Base-by-base conservation (phyloP, 2,329 filamentous ascomycete species). In the Sarocladium brachiariae region DNA sequence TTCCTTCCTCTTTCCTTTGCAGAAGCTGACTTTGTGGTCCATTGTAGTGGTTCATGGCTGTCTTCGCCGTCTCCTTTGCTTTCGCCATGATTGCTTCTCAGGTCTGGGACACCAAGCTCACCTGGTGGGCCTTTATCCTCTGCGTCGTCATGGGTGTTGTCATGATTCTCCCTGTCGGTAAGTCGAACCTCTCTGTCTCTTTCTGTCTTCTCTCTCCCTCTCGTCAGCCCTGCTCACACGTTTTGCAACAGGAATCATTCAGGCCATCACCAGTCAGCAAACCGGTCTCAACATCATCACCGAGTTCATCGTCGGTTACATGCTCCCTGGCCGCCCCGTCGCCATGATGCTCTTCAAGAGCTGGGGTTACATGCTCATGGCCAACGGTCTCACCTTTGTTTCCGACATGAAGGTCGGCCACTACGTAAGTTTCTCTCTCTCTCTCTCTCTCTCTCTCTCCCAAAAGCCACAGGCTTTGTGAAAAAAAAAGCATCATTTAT, bases 1-100 rank as follows among this genome's bases (percentile, higher is more conserved):
- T 25, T 25, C 23, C 10, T 10, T 18, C 31, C 43, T 21, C 19
- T 3, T 41, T 21, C 38, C 18, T 41, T 13, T 14, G 24, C 38
- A 41, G 27, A 30, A 13, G 13, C 35, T 21, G 18, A 39, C 11
- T 8, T 8, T 39, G 16, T 19, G 16, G n/a, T 9, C 7, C 6
- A 8, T 18, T 19, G 4, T 83, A 76, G 78, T 84, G 80, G 80
- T 84, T 83, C 61, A 72, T 78, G 59, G 64, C 70, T 3, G 66
- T 85, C 2, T 83, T 84, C 57, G 61, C 62, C 4, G 52, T 78
- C 23, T 43, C 39, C n/a, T 43, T 43, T 16, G 16, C 39, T 7
- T 43, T 43, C 23, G 39, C 39, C 6, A 43, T 43, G 39, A 27
- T 43, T 27, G 39, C 39, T 43, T 43, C 39, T 25, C 39, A 43